Base-by-base conservation (phyloP, 75 land plant genomes). In the Sequoia sempervirens region DNA sequence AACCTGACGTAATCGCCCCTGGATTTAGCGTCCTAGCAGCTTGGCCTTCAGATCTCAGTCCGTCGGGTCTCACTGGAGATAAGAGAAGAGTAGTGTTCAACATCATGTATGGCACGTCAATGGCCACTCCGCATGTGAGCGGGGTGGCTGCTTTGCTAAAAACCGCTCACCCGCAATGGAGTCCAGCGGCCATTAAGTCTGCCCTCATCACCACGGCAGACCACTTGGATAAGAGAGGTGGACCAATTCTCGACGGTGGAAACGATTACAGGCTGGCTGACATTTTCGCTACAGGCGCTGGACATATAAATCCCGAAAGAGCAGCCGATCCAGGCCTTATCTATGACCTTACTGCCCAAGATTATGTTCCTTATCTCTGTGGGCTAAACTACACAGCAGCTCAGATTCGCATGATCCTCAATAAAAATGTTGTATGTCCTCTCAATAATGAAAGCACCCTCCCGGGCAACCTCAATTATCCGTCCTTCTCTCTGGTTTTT, bases 1-100 rank as follows among this genome's bases (percentile, higher is more conserved):
- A 92, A 87, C 93, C 93, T 3, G 93, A 92, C 84, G 45, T 92
- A 52, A 61, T 89, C 5, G 92, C 89, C 37, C 93, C 93, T 28
- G 93, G 93, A 1, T 83, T 86, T n/a, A 11, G 81, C 41, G 86
- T 92, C 9, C 69, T 92, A 69, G 93, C 92, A 50, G 92, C 90
- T 6, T 92, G 93, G 93, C 82, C 86, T 41, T 86, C 91, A 28
- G 80, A 82, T 32, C 54, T 50, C 17, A 30, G 72, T 34, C 58
- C 64, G 6, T 58, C 83, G 34, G 75, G 36, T 14, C 11, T 81
- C 30, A 10, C 18, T 2, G 66, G n/a, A 47, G 50, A 81, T 64
- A 1, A 64, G n/a, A 4, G 68, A 26, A 12, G n/a, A 26, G 68
- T 64, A 5, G 7, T 20, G 26, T 89, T 81, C 85, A 86, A 86